Percentiles rank a stretch among this genome's conserved stretches.
Evolutionary conservation across 2,329 filamentous ascomycete species (phyloP).

Genomic region (Penicillium janthinellum): DNA sequence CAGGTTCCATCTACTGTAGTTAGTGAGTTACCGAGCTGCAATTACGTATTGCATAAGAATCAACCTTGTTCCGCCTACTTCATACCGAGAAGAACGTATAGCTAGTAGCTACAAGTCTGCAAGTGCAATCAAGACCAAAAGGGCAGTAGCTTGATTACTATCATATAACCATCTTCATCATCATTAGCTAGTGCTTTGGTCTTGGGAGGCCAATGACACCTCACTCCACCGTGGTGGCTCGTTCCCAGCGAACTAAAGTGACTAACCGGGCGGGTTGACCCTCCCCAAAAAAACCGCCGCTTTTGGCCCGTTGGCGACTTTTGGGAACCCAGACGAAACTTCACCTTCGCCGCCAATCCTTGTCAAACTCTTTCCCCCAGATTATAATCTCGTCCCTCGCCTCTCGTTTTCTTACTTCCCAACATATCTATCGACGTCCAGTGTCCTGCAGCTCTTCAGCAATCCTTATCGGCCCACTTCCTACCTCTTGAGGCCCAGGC

Average conservation of each 20-base stretch:
- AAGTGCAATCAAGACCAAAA: not conserved
- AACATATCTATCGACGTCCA: not conserved
- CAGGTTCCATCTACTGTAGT: not conserved
- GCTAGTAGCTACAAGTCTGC: not conserved
- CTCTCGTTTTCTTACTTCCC: not conserved
- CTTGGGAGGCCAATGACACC: not conserved
- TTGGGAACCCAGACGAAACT: not conserved
- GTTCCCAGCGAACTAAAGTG: not conserved
- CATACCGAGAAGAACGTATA: not conserved
- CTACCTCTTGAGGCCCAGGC: not conserved
- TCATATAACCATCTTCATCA: not conserved
- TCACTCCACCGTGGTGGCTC: constrained; percentile 1
- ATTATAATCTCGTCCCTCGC: not conserved
- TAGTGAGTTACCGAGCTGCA: not conserved
- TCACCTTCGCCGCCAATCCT: not conserved
- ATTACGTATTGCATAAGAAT: not conserved
- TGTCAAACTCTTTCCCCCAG: not conserved
- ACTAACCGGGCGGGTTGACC: not conserved
- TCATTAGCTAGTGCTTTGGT: not conserved
- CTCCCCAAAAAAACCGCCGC: constrained; percentile 1
- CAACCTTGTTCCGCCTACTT: too few species aligned
- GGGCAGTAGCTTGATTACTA: not conserved
- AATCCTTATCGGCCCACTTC: not conserved
- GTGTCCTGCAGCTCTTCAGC: constrained; percentile 4
- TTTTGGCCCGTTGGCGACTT: not conserved